Base-by-base conservation (phyloP, 495 filamentous ascomycete species). In the Podospora comata region DNA sequence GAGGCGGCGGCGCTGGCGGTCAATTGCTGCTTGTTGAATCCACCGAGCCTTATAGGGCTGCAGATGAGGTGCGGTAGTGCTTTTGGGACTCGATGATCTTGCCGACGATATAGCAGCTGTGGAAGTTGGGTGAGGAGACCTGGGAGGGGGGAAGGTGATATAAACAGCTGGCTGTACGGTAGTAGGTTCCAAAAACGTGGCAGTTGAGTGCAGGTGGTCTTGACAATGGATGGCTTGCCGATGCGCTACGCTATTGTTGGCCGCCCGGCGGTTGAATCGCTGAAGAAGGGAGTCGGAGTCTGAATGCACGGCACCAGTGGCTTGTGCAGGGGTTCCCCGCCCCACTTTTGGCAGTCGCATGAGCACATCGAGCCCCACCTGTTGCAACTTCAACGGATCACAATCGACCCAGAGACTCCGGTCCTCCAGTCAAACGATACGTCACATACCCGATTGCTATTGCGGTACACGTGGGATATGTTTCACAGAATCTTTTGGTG, bases 11-110 rank as follows among this genome's bases (percentile, higher is more conserved):
- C 39, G 39, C 39, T 48, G 55, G 16, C 55, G 55, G 55, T 58
- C 55, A 58, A 58, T 58, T 58, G 55, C 55, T 20, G 15, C 23
- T 58, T 58, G 55, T 15, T 58, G 55, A 26, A 58, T 58, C 55
- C 55, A 48, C 39, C 39, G 39, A 48, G 55, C 55, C 55, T 58
- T 26, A n/a, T 58, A 58, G 55, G 55, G 55, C 55, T 26, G 55
- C 55, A 58, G 55, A 48, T 48, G 39, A 58, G 55, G 15, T 48
- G 39, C 39, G 39, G 7, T 48, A 11, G 13, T 48, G 39, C 2
- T 18, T 6, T 11, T 11, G 13, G 15, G 39, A 48, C 39, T 48
- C 39, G 39, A 48, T 11, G 15, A 9, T 48, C 9, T 48, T 16
- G 15, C 5, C 5, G 34, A 11, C 34, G 34, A 11, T 39, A 23